phyloP scores from a whole-genome alignment of 306 rosid genomes.

The Gillenia trifoliata region DNA sequence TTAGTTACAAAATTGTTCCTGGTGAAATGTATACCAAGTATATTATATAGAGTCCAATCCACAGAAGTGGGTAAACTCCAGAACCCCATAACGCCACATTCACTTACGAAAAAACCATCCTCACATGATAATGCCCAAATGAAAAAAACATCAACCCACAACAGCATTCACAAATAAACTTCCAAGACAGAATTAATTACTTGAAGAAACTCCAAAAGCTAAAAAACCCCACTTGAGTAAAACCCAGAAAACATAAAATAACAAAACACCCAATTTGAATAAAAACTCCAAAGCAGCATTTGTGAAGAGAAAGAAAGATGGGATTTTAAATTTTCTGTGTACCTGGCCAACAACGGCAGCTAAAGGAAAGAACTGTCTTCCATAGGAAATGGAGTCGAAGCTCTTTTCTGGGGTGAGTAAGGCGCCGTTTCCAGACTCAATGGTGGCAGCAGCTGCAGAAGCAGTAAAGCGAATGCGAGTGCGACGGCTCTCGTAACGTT shows the following conservation, averaged over 20 bases:
- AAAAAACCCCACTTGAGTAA: not conserved
- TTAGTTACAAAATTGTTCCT: not conserved
- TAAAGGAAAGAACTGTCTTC: slow-evolving; percentile 80
- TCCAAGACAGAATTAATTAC: not conserved
- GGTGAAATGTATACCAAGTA: not conserved
- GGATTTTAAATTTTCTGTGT: not conserved
- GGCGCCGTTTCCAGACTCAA: slow-evolving; percentile 70
- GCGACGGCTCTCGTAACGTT: slow-evolving; percentile 9
- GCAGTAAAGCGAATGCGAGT: slow-evolving; percentile 27
- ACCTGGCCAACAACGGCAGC: slow-evolving; percentile 99
- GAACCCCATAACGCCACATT: not conserved
- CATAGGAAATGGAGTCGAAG: slow-evolving; percentile 29
- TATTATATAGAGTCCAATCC: not conserved
- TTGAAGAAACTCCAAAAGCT: not conserved
- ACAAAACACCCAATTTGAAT: not conserved
- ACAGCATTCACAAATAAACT: not conserved
- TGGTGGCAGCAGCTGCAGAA: slow-evolving; percentile 6
- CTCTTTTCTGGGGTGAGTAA: slow-evolving; percentile 32
- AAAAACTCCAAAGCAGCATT: not conserved
- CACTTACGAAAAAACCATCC: not conserved
- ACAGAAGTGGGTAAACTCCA: not conserved
- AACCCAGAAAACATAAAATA: too few relatives aligned
- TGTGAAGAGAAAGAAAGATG: not conserved
- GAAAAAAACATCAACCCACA: not conserved
- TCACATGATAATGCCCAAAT: not conserved